Conservation (phyloP, 1,139 yeast genomes). For the Kurtzmaniella quercitrusa region DNA sequence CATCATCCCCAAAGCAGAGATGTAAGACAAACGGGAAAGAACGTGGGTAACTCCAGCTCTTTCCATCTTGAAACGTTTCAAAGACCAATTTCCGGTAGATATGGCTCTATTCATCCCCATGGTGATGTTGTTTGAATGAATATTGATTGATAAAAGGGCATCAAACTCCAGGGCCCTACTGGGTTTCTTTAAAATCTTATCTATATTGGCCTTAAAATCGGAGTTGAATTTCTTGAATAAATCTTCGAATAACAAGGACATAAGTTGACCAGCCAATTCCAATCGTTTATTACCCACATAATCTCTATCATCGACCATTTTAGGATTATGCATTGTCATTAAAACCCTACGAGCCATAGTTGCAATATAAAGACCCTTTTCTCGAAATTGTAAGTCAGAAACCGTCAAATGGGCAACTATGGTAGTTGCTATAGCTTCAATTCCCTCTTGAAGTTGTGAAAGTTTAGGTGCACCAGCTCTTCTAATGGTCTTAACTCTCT, state of each 20-base stretch:
- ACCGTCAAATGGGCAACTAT: slow-evolving; percentile 94
- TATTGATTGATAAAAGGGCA: slow-evolving; percentile 82
- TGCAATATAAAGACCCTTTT: slow-evolving; percentile 90
- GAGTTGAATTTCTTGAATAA: slow-evolving; percentile 91
- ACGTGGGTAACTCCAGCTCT: slow-evolving; percentile 99
- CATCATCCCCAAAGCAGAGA: slow-evolving; percentile 98
- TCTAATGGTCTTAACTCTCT: slow-evolving; percentile 87
- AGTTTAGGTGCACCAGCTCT: slow-evolving; percentile 80
- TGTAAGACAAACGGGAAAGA: slow-evolving; percentile 81
- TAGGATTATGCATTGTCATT: slow-evolving; percentile 93
- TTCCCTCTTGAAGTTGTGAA: slow-evolving; percentile 84
- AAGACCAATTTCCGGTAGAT: slow-evolving; percentile 98
- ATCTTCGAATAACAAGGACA: slow-evolving; percentile 93
- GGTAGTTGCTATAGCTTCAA: slow-evolving; percentile 95
- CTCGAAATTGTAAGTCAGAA: slow-evolving; percentile 80
- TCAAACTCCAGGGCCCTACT: slow-evolving; percentile 94
- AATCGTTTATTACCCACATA: slow-evolving; percentile 97
- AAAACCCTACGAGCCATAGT: slow-evolving; percentile 95
- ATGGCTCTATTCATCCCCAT: slow-evolving; percentile 94
- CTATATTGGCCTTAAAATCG: slow-evolving; percentile 91
- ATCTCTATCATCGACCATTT: slow-evolving; percentile 96
- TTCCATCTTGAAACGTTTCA: slow-evolving; percentile 98
- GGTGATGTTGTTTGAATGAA: slow-evolving; percentile 89
- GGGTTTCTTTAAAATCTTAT: slow-evolving; percentile 88
- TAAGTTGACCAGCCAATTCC: slow-evolving; percentile 95